A percentile compares a stretch with the other conserved stretches of the same genome.
These are phyloP conservation scores for Penicillium sp. DNA, from an alignment of 2,329 filamentous ascomycete species.

Conservation along the genomic window DNA sequence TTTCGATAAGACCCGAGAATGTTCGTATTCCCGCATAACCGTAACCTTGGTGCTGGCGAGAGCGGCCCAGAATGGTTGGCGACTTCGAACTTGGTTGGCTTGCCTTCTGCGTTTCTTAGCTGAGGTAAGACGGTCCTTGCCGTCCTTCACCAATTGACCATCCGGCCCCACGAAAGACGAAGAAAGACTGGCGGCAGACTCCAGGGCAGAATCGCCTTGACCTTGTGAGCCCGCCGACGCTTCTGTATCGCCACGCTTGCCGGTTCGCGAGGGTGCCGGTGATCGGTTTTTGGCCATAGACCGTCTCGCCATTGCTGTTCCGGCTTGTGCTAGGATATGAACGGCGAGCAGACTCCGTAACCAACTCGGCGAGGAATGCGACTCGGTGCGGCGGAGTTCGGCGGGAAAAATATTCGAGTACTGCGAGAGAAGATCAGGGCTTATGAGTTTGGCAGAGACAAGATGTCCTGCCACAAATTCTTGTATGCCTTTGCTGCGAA, in stretches of 20 bases:
- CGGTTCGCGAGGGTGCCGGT: conserved; percentile 44
- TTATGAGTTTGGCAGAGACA: conserved; percentile 49
- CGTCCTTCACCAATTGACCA: conserved; percentile 55
- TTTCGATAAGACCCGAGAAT: conserved; percentile 61
- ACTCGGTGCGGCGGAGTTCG: conserved; percentile 48
- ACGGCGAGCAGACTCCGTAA: conserved; percentile 53
- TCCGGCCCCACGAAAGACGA: conserved; percentile 45
- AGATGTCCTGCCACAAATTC: conserved; percentile 55
- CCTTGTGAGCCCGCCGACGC: conserved; percentile 49
- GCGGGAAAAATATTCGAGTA: conserved; percentile 49
- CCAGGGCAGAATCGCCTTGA: conserved; percentile 48
- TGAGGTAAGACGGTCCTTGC: conserved; percentile 61
- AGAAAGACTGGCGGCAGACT: conserved; percentile 48
- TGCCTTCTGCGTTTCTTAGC: conserved; percentile 87
- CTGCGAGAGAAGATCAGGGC: conserved; percentile 47
- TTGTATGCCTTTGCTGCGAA: conserved; percentile 51
- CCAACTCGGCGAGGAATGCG: conserved; percentile 50
- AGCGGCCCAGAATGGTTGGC: conserved; percentile 92
- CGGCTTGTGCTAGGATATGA: conserved; percentile 54
- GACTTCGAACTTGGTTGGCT: conserved; percentile 84
- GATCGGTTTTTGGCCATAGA: conserved; percentile 51
- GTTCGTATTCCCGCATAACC: conserved; percentile 86
- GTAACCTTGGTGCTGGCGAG: conserved; percentile 96
- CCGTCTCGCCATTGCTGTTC: conserved; percentile 52
- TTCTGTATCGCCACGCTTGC: conserved; percentile 52